Conservation (phyloP, 2,329 filamentous ascomycete genomes). For the Davidsoniella australis region DNA sequence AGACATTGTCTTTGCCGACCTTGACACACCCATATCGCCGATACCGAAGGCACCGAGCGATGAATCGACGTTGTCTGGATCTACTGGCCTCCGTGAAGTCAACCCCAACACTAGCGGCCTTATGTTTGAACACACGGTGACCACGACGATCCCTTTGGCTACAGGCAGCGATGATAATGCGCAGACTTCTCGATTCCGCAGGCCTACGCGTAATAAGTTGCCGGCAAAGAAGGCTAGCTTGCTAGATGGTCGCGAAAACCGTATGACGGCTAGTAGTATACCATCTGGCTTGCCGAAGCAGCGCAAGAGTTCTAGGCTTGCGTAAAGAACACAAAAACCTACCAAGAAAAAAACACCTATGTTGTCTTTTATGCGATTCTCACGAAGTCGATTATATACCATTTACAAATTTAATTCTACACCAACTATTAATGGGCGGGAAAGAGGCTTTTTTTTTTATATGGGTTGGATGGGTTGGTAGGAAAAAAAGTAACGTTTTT, state of each 20-base stretch:
- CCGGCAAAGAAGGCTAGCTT: constrained; percentile 10
- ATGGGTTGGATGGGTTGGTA: background rate
- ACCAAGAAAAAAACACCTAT: too few species aligned
- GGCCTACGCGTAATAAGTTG: background rate
- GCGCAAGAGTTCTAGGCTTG: too few species aligned
- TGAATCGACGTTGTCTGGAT: constrained; percentile 2
- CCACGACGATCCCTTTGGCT: constrained; percentile 8
- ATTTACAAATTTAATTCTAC: too few species aligned
- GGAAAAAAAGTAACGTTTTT: background rate
- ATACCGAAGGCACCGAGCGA: background rate
- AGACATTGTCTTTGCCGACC: constrained; percentile 27
- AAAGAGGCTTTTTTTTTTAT: background rate
- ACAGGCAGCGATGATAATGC: background rate
- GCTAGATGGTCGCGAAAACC: constrained; percentile 9
- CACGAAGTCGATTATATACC: too few species aligned
- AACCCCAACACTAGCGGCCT: constrained; percentile 26
- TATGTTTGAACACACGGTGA: constrained; percentile 7
- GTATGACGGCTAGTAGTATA: background rate
- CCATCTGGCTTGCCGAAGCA: too few species aligned
- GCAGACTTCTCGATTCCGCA: background rate
- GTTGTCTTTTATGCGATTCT: too few species aligned
- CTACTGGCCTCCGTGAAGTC: constrained; percentile 36
- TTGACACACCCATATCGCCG: constrained; percentile 14
- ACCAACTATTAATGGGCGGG: too few species aligned
- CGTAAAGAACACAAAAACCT: too few species aligned